Base-by-base conservation (phyloP, 371 early-diverging fungal genomes). In the Mucor mucedo region DNA sequence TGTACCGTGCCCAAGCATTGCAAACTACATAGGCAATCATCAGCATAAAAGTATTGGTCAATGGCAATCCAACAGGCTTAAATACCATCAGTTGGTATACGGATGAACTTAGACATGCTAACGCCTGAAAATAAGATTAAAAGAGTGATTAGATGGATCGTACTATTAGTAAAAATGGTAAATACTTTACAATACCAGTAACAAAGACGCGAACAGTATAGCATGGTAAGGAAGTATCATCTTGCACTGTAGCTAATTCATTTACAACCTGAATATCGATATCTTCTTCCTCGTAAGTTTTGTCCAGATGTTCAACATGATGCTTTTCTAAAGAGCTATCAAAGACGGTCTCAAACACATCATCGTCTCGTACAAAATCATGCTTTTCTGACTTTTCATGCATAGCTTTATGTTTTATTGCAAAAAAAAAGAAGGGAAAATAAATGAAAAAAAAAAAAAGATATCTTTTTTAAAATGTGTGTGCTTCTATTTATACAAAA, bases 41-140 rank as follows among this genome's bases (percentile, higher is more conserved):
- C 3, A 80, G 52, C 76, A 80, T 71, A 16, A 80, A 80, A 2
- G 72, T 73, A 52, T 76, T 72, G 10, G 78, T 75, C 1, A 80
- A 54, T 3, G 78, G 66, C 11, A 76, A 45, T 2, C 69, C 69
- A 2, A 80, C 78, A 2, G 81, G 81, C 49, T 80, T 80, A 53
- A 80, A 80, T 2, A 63, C 16, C 75, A 78, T 78, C 1, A 80
- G 63, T 30, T 80, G 81, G 48, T 63, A 60, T 3, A 80, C 75
- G 1, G 81, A 73, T 4, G 81, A 70, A 56, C 76, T 71, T 13
- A 80, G 56, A 58, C 67, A 67, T 30, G 50, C 50, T 13, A 50
- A 29, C 30, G 42, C n/a, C 29, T 55, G 32, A n/a, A 21, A 21
- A 0, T 21, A 21, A 21, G 21, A 21, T 21, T n/a, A n/a, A 21